Conservation (phyloP, 371 early-diverging fungal species). For the Zychaea mexicana region DNA sequence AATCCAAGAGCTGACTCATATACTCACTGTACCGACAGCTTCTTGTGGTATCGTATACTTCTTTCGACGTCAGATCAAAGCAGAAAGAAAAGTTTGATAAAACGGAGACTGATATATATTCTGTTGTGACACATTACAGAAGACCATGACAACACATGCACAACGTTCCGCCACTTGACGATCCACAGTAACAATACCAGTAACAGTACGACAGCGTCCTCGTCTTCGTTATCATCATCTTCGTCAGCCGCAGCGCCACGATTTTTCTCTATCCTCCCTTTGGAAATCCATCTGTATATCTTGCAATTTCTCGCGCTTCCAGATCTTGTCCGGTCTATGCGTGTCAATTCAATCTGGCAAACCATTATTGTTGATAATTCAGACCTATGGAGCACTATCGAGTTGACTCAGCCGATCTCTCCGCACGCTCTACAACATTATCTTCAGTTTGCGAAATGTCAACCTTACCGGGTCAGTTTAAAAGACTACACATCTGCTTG, state of each 20-base stretch:
- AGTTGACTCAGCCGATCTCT: not conserved
- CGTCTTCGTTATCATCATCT: too few species aligned
- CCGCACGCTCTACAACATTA: not conserved
- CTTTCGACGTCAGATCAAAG: too few species aligned
- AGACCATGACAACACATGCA: not conserved
- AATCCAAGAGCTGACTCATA: not conserved
- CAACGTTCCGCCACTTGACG: not conserved
- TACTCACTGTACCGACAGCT: not conserved
- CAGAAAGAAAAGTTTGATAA: too few species aligned
- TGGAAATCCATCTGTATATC: not conserved
- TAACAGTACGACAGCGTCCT: not conserved
- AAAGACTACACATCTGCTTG: not conserved
- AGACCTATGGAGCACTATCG: not conserved
- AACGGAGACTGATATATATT: too few species aligned
- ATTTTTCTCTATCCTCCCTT: not conserved
- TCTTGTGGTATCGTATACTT: too few species aligned
- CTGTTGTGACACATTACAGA: not conserved
- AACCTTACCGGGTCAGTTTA: not conserved
- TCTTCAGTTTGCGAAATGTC: not conserved
- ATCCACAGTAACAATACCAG: not conserved
- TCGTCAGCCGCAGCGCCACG: too few species aligned
- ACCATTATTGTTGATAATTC: not conserved
- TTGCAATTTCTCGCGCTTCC: not conserved
- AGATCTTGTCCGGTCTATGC: not conserved
- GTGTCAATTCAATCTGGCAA: not conserved